A percentile compares a stretch with the other conserved stretches of the same genome.
phyloP scores from a whole-genome alignment of 768 basidiomycete species.

The Mycena vulgaris region DNA sequence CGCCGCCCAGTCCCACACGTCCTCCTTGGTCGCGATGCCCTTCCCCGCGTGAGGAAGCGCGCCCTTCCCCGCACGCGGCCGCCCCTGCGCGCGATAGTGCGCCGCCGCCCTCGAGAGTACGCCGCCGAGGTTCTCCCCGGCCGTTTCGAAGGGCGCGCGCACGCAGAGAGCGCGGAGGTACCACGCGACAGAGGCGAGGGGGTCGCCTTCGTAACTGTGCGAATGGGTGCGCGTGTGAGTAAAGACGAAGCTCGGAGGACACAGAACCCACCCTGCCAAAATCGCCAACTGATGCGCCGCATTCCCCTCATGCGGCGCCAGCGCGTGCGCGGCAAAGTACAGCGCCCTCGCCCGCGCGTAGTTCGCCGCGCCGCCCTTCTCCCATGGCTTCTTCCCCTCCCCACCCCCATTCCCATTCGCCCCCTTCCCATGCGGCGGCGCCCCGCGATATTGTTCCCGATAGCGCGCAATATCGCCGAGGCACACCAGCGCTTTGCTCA shows the following conservation, averaged over 20 bases:
- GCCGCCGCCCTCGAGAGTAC: too few species aligned
- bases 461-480: slow-evolving; percentile 97
- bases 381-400: slow-evolving; percentile 62
- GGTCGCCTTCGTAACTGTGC: slow-evolving; percentile 78
- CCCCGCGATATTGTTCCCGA: slow-evolving; percentile 84
- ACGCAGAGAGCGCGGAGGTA: slow-evolving; percentile 95
- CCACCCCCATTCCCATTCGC: slow-evolving; percentile 51
- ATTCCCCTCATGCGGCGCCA: slow-evolving; percentile 93
- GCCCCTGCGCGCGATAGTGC: too few species aligned
- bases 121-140: too few species aligned
- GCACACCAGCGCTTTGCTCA: slow-evolving; percentile 92
- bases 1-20: too few species aligned
- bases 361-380: slow-evolving; percentile 80
- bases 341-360: slow-evolving; percentile 86
- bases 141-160: slow-evolving; percentile 87
- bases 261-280: slow-evolving; percentile 26
- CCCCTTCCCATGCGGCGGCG: not conserved
- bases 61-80: too few species aligned
- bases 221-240: not conserved
- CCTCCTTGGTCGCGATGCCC: too few species aligned
- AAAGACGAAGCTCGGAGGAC: not conserved
- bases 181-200: slow-evolving; percentile 84
- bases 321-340: slow-evolving; percentile 88
- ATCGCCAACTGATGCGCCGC: slow-evolving; percentile 97
- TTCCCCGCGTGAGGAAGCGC: too few species aligned